A percentile compares a stretch with the other conserved stretches of the same genome.
Evolutionary conservation across 352 stramenopile species (phyloP).

Genomic region (Globisporangium splendens): DNA sequence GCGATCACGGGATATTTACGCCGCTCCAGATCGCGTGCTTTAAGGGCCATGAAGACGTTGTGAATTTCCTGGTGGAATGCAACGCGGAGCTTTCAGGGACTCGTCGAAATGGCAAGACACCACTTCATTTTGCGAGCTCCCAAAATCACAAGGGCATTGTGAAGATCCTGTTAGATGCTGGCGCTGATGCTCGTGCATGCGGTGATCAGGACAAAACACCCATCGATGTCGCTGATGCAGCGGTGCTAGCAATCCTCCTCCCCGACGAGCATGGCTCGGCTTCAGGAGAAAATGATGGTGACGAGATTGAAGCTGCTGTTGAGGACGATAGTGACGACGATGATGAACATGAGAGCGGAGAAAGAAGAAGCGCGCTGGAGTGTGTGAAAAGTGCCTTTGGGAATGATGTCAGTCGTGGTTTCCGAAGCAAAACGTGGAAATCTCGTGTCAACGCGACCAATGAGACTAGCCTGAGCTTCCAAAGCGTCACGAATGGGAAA

Average conservation of each 20-base stretch:
- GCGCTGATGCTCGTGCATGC: conserved; percentile 58
- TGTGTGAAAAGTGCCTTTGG: conserved; percentile 48
- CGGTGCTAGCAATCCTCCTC: conserved; percentile 45
- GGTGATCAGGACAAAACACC: conserved; percentile 59
- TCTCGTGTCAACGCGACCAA: conserved; percentile 44
- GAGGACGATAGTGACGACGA: conserved; percentile 25
- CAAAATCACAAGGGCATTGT: conserved; percentile 62
- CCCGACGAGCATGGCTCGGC: conserved; percentile 32
- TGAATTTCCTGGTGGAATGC: conserved; percentile 80
- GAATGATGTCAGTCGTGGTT: conserved; percentile 38
- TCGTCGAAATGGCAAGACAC: conserved; percentile 64
- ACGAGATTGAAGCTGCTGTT: conserved; percentile 22
- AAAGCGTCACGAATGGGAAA: conserved; percentile 37
- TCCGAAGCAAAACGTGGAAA: conserved; percentile 63
- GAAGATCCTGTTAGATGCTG: conserved; percentile 64
- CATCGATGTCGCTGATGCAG: conserved; percentile 51
- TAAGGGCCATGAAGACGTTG: conserved; percentile 59
- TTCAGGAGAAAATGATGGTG: conserved; percentile 11
- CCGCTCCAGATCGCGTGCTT: conserved; percentile 78
- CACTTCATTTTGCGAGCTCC: conserved; percentile 64
- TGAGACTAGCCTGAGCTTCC: conserved; percentile 47
- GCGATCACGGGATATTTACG: conserved; percentile 70
- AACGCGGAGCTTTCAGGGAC: conserved; percentile 72
- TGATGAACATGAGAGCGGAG: conserved; percentile 26
- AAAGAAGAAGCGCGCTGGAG: conserved; percentile 14